These are phyloP conservation scores for Anisodus tanguticus DNA, from an alignment of 257 asterid species.

Conservation along the genomic window DNA sequence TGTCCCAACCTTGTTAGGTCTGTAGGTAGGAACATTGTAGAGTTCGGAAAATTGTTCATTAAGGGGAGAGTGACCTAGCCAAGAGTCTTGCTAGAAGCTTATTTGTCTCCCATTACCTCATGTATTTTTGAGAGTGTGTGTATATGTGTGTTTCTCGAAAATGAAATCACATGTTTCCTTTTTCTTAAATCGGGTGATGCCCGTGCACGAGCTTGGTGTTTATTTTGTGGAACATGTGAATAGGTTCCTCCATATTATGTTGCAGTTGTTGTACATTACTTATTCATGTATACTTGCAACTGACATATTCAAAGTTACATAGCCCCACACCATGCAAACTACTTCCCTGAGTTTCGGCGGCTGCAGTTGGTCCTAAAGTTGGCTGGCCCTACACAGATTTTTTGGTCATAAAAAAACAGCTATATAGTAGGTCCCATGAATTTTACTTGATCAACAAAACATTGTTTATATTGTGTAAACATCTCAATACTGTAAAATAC, in stretches of 20 bases:
- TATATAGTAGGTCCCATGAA: background rate
- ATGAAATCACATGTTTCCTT: background rate
- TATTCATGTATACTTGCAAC: background rate
- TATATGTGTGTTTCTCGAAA: background rate
- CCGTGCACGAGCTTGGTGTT: background rate
- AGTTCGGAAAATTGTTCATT: constrained; percentile 7
- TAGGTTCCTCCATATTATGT: too few species aligned
- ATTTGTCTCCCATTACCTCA: background rate
- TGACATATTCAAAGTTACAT: background rate
- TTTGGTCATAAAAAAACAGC: background rate
- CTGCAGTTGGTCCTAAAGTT: background rate
- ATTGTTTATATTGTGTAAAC: background rate
- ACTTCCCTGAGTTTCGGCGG: background rate
- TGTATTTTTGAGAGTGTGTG: background rate
- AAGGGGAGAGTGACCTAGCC: constrained; percentile 21
- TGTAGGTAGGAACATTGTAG: constrained; percentile 7
- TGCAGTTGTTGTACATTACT: background rate
- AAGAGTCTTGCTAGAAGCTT: constrained; percentile 23
- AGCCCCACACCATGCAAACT: constrained; percentile 5
- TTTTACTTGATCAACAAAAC: background rate
- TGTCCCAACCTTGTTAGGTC: constrained; percentile 15
- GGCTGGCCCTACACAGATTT: constrained; percentile 1
- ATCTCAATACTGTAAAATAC: constrained; percentile 3
- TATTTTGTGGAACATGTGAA: constrained; percentile 13
- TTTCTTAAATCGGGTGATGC: background rate